Base-by-base conservation (phyloP, 2,329 filamentous ascomycete genomes). In the Magnaporthiopsis poae region DNA sequence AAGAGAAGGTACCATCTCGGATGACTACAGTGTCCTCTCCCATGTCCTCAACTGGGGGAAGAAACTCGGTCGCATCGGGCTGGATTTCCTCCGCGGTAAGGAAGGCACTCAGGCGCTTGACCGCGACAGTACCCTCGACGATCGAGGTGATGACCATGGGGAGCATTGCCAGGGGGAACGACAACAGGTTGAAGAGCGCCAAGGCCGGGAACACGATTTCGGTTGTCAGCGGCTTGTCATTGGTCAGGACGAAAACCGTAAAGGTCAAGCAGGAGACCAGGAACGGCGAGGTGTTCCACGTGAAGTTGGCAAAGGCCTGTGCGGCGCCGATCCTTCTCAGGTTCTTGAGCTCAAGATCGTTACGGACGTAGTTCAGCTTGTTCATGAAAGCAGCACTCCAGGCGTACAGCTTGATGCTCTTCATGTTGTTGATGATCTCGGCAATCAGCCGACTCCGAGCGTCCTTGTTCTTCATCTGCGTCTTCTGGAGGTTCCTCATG, bases 391-490 rank as follows among this genome's bases (percentile, higher is more conserved):
- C 94, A 36, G 89, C 90, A 39, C 93, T 94, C 95, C 95, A 99
- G 36, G 95, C 95, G 76, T 97, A 99, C 27, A 99, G 86, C 80
- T 99, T 99, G 81, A 99, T 95, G 75, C 92, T 96, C 82, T 99
- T 99, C 91, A 99, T 99, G 79, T 98, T 98, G 82, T 96, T 97
- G 74, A 99, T 82, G 71, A 99, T 99, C 77, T 99, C 95, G 8
- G 94, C 96, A 82, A 98, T 97, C 67, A 99, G 80, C 64, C 94
- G 87, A 62, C 93, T 96, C 74, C 95, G 87, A 59, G 92, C 86
- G 73, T 99, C 95, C 80, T 99, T 99, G 81, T 98, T 98, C 82
- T 96, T 96, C 95, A 99, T 99, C 80, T 99, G 95, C 70, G 88
- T 83, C 78, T 98, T 96, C 75, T 99, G 96, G 72, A 99, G 80